Conservation (phyloP, 1,139 yeast species). For the Yamadazyma taylorii region DNA sequence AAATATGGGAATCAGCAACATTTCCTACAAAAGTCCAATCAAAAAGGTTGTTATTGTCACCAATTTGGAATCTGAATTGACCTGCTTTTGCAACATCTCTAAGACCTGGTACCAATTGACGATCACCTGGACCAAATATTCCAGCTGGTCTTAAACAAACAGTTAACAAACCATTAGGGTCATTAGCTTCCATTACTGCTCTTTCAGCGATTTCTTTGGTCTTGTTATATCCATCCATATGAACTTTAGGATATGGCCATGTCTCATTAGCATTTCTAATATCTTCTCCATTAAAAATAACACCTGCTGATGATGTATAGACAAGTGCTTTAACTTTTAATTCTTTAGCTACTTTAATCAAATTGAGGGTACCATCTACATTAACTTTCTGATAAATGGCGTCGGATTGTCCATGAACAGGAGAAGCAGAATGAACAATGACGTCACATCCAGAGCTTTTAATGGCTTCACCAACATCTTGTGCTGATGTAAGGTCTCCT, state of each 20-base stretch:
- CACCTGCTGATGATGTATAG: conserved; percentile 97
- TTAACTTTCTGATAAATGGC: conserved; percentile 86
- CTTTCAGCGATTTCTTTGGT: conserved; percentile 93
- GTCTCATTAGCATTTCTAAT: conserved; percentile 88
- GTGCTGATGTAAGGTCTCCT: conserved; percentile 81
- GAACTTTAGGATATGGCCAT: conserved; percentile 87
- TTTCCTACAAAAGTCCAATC: conserved; percentile 99
- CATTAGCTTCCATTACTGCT: conserved; percentile 72
- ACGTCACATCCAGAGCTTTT: conserved; percentile 62
- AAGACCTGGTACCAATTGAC: conserved; percentile 93
- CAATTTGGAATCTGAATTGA: conserved; percentile 89
- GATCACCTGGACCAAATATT: conserved; percentile 97
- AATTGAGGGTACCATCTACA: conserved; percentile 81
- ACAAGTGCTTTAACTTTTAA: conserved; percentile 66
- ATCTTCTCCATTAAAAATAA: conserved; percentile 90
- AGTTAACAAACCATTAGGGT: conserved; percentile 58
- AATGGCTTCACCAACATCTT: conserved; percentile 69
- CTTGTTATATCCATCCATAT: conserved; percentile 96
- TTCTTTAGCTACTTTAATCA: conserved; percentile 63
- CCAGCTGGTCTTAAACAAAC: conserved; percentile 96
- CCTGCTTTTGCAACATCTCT: conserved; percentile 81
- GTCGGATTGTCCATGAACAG: conserved; percentile 83
- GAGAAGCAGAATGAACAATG: conserved; percentile 95
- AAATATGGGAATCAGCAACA: conserved; percentile 94
- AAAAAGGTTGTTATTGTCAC: conserved; percentile 88